Base-by-base conservation (phyloP, 2,329 filamentous ascomycete genomes). In the Diplodia corticola region DNA sequence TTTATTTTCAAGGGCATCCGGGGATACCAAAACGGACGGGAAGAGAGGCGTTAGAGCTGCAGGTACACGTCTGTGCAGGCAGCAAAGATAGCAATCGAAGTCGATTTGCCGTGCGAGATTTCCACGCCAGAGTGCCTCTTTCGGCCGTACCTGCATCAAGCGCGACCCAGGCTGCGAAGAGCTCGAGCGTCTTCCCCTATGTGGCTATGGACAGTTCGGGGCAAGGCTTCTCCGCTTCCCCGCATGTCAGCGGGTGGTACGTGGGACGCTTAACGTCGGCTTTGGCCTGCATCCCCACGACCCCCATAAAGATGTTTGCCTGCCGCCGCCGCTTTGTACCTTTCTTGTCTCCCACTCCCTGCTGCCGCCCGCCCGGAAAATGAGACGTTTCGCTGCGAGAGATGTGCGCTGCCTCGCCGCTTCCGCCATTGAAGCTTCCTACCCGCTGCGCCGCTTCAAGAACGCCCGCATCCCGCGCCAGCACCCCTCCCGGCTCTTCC, bases 321-420 rank as follows among this genome's bases (percentile, higher is more conserved):
- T 44, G 57, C 57, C 30, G 48, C 48, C 2, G 17, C n/a, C 28
- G 4, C 59, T 24, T 51, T 33, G 15, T 46, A 22, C 44, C 63
- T 30, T 20, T 20, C 46, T 33, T n/a, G 55, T 28, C 46, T 49
- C 13, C 55, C 49, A 24, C 44, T 59, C 28, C 30, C 13, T 12
- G 44, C 40, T 30, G 20, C 24, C 28, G 95, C 95, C 28, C 44
- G 5, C 17, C 40, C n/a, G 17, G 17, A 59, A 33, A 33, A 66
- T 66, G 64, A 61, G 50, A 57, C 64, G 33, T 26, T 61, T 66
- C 48, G 35, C 49, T 28, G 40, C 49, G 30, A 44, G 48, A 30
- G 46, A 61, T 26, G 50, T 55, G 9, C 48, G 54, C 33, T 48
- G 35, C 35, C 26, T 66, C 24, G 33, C 28, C 15, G 20, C 26